Evolutionary conservation across 495 filamentous ascomycete genomes (phyloP), one percentile per base, ranked within the genome.

Genomic region (Xylaria acuta): DNA sequence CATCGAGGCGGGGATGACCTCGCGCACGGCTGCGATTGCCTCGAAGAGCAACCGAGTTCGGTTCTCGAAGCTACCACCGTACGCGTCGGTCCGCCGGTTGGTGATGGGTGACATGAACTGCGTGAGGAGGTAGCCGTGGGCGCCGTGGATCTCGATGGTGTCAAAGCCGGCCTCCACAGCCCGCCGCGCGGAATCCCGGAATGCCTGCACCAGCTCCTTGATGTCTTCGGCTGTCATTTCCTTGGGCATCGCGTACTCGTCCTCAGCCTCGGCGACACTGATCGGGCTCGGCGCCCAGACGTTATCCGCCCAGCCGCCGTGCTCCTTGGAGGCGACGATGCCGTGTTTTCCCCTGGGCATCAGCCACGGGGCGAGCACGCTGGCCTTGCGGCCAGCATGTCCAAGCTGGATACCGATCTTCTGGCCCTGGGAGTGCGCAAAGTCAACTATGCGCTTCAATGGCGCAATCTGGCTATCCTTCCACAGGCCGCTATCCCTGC

Each of bases 311-410:
- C 93, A 97, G 40, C 86, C 85, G 20, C 87, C 87, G n/a, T 85
- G 81, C 64, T 85, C 81, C 11, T 84, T 81, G 0, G 87, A 82
- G 14, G 84, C 84, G 12, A 88, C 76, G 38, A 82, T 81, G 60
- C 73, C 75, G 45, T 63, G 60, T 7, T 36, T 32, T 59, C 53
- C 9, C 69, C 38, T 54, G 43, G 63, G 60, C 63, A 41, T 77
- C 80, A 91, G 59, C 90, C 90, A 94, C 0, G 91, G 91, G 0
- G 90, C 84, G 2, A 89, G 76, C 0, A 85, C 89, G 74, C 88
- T 90, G 2, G 88, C 91, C 80, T 95, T 95, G 54, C 92, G 86
- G 18, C 92, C 92, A 27, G 92, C 91, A 75, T 95, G 92, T 4
- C 83, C 89, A 14, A 95, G 85, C 80, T 95, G 92, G 72, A 95